Evolutionary conservation across 768 basidiomycete genomes (phyloP).

Genomic region (Pseudohyphozyma bogoriensis): DNA sequence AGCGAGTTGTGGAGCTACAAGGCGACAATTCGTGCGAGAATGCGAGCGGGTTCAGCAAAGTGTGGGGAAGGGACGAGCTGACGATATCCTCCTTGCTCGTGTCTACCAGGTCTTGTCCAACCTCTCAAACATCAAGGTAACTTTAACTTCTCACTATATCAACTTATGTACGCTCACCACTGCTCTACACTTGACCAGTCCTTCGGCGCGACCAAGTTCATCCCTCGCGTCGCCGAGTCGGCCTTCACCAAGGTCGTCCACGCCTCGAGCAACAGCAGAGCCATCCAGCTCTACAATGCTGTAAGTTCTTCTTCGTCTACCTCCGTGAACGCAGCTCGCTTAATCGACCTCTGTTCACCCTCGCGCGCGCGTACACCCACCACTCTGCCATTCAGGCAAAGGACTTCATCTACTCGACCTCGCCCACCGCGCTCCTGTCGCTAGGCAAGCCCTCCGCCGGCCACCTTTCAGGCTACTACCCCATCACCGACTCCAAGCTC

Average conservation of each 20-base stretch:
- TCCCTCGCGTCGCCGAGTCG: constrained; percentile 55
- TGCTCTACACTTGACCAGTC: not conserved
- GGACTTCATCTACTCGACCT: constrained; percentile 59
- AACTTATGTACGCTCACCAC: too few species aligned
- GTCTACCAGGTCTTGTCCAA: constrained; percentile 33
- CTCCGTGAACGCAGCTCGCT: not conserved
- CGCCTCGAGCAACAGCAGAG: constrained; percentile 53
- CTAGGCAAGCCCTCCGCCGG: constrained; percentile 66
- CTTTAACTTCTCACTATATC: constrained; percentile 31
- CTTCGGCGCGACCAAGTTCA: constrained; percentile 77
- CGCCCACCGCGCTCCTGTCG: constrained; percentile 57
- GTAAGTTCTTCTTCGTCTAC: not conserved
- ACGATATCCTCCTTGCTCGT: too few species aligned
- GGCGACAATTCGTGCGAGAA: constrained; percentile 51
- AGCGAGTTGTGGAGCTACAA: constrained; percentile 11
- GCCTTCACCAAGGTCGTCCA: constrained; percentile 57
- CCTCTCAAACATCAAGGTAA: constrained; percentile 52
- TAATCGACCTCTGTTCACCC: not conserved
- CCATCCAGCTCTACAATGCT: constrained; percentile 52
- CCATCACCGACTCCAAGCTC: constrained; percentile 55
- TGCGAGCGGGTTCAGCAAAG: too few species aligned
- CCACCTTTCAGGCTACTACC: constrained; percentile 76
- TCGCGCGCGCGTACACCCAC: too few species aligned
- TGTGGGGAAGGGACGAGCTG: too few species aligned
- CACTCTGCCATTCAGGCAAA: constrained; percentile 51